These are phyloP conservation scores for Priceomyces medius DNA, from an alignment of 805 yeast species.

Conservation along the genomic window DNA sequence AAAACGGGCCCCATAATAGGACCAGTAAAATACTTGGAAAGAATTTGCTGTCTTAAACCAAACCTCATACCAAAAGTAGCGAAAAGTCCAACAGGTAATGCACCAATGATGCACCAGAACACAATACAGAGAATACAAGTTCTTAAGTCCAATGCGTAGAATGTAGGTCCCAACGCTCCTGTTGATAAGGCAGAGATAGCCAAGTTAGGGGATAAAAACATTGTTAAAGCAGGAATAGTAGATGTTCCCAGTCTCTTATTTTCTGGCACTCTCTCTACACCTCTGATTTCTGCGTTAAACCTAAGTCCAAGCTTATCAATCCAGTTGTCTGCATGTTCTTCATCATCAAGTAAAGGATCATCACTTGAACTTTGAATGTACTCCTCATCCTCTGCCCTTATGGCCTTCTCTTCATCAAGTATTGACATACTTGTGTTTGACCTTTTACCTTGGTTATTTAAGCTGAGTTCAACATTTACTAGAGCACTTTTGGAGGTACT, in stretches of 20 bases:
- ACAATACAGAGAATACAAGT: constrained; percentile 29
- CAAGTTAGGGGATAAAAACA: constrained; percentile 31
- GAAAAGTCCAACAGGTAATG: constrained; percentile 38
- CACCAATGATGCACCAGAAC: constrained; percentile 35
- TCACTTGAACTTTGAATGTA: constrained; percentile 2
- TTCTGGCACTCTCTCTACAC: constrained; percentile 29
- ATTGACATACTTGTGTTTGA: constrained; percentile 1
- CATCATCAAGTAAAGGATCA: background rate
- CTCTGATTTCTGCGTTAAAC: constrained; percentile 29
- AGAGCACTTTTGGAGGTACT: background rate
- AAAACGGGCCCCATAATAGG: constrained; percentile 46
- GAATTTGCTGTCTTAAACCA: constrained; percentile 39
- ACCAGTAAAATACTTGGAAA: constrained; percentile 32
- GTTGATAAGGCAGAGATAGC: constrained; percentile 37
- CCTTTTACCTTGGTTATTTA: background rate
- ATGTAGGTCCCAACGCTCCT: constrained; percentile 38
- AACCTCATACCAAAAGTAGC: constrained; percentile 37
- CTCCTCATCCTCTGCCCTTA: background rate
- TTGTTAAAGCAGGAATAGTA: constrained; percentile 21
- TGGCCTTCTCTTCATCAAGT: constrained; percentile 3
- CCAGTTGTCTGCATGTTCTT: constrained; percentile 12
- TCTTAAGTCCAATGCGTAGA: constrained; percentile 32
- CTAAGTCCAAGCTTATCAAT: constrained; percentile 23
- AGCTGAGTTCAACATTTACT: background rate
- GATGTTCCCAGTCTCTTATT: constrained; percentile 16